Percentiles rank a stretch among this genome's conserved stretches.
phyloP scores from a whole-genome alignment of 73 alveolate genomes.

The Breviolum minutum region DNA sequence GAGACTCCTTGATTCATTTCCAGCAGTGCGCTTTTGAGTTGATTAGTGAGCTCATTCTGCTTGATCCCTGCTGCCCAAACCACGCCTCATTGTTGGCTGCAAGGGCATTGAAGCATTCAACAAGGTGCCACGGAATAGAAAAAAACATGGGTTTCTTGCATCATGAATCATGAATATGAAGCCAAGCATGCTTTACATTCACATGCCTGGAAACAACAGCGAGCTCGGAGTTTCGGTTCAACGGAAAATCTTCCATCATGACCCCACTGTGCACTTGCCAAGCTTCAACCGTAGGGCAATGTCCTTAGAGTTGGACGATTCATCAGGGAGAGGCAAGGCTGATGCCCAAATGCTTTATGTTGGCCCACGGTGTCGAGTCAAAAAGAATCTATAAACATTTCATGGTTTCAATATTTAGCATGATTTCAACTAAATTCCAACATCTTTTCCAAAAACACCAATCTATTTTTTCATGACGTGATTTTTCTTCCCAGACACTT shows the following conservation, averaged over 20 bases:
- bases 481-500: background rate
- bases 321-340: too few species aligned
- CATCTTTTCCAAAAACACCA: background rate
- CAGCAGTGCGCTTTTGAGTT: constrained; percentile 17
- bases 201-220: too few species aligned
- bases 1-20: constrained; percentile 72
- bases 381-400: too few species aligned
- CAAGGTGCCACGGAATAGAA: too few species aligned
- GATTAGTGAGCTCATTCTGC: constrained; percentile 77
- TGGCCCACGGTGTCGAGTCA: too few species aligned
- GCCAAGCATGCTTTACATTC: too few species aligned
- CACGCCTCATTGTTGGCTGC: background rate
- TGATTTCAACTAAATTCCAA: too few species aligned
- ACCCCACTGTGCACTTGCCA: background rate
- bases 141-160: too few species aligned
- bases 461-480: background rate
- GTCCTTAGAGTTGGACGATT: background rate
- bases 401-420: too few species aligned
- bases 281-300: constrained; percentile 39
- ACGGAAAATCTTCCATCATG: background rate
- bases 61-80: constrained; percentile 91
- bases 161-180: background rate
- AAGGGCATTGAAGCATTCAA: too few species aligned
- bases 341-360: background rate
- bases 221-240: too few species aligned